Conservation (phyloP, 148 eudicot species). For the Polygonum maritimum region DNA sequence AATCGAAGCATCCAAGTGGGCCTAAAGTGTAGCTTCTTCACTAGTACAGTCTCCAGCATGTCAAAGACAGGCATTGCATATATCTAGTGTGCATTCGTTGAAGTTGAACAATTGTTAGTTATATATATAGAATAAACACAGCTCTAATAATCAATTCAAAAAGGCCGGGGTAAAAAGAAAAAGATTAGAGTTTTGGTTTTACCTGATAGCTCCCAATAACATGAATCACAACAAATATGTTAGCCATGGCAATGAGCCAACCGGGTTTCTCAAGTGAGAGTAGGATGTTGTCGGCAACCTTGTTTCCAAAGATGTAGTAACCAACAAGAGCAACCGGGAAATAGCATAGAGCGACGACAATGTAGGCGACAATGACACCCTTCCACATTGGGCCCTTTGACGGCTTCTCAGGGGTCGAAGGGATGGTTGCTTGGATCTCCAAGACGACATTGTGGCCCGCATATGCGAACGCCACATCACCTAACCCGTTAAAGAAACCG, state of each 20-base stretch:
- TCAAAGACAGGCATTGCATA: slow-evolving; percentile 63
- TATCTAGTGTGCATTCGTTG: slow-evolving; percentile 19
- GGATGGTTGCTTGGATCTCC: slow-evolving; percentile 73
- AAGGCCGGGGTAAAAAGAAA: background rate
- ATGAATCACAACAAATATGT: slow-evolving; percentile 58
- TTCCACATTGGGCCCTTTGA: slow-evolving; percentile 78
- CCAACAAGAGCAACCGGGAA: slow-evolving; percentile 73
- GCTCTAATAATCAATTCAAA: background rate
- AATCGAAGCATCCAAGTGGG: slow-evolving; percentile 26
- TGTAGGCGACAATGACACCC: slow-evolving; percentile 55
- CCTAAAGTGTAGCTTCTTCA: slow-evolving; percentile 25
- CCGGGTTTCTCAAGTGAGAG: slow-evolving; percentile 41
- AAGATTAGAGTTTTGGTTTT: background rate
- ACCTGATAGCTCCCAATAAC: slow-evolving; percentile 82
- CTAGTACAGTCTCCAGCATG: slow-evolving; percentile 49
- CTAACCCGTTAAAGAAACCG: slow-evolving; percentile 48
- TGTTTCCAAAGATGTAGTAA: slow-evolving; percentile 39
- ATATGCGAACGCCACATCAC: slow-evolving; percentile 57
- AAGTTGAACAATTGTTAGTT: background rate
- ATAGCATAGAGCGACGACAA: slow-evolving; percentile 60
- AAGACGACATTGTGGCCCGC: slow-evolving; percentile 76
- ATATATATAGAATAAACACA: background rate
- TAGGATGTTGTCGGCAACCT: slow-evolving; percentile 57
- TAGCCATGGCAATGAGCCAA: slow-evolving; percentile 61
- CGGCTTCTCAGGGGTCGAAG: slow-evolving; percentile 56